These are phyloP conservation scores for Coemansia sp. DNA, from an alignment of 371 early-diverging fungal species.

Conservation along the genomic window DNA sequence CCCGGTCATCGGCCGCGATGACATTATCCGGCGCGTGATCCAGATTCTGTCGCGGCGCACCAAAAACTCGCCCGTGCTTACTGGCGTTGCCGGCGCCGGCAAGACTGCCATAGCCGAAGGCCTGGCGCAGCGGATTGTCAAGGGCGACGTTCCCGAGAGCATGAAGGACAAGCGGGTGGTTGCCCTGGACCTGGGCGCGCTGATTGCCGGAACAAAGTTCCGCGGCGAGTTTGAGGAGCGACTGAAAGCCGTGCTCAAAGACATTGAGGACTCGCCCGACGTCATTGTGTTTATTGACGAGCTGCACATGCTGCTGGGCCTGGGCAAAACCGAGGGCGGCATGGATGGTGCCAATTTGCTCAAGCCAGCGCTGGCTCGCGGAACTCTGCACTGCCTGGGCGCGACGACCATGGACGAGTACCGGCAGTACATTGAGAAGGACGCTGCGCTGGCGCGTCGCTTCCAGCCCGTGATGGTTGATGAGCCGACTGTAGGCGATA, in stretches of 20 bases:
- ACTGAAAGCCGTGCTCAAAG: constrained; percentile 94
- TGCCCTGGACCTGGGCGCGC: constrained; percentile 95
- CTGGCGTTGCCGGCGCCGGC: constrained; percentile 93
- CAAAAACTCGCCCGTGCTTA: constrained; percentile 90
- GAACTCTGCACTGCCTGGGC: constrained; percentile 78
- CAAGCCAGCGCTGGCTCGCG: constrained; percentile 82
- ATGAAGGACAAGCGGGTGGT: constrained; percentile 80
- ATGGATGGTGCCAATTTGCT: constrained; percentile 82
- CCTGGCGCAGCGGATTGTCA: constrained; percentile 94
- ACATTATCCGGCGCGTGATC: constrained; percentile 72
- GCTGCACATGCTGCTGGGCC: constrained; percentile 93
- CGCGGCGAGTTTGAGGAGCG: constrained; percentile 99
- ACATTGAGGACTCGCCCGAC: constrained; percentile 87
- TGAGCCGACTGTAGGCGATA: constrained; percentile 78
- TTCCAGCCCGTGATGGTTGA: constrained; percentile 75
- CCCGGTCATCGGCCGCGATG: constrained; percentile 80
- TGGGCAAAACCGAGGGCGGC: constrained; percentile 83
- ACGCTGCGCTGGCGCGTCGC: constrained; percentile 86
- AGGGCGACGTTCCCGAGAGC: constrained; percentile 89
- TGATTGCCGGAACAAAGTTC: constrained; percentile 90
- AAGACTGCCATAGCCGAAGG: constrained; percentile 97
- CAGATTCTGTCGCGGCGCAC: constrained; percentile 80
- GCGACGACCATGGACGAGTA: constrained; percentile 87
- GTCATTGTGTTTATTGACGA: constrained; percentile 99
- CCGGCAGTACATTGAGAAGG: constrained; percentile 81